These are phyloP conservation scores for Botryotinia calthae DNA, from an alignment of 2,329 filamentous ascomycete species.

Conservation along the genomic window DNA sequence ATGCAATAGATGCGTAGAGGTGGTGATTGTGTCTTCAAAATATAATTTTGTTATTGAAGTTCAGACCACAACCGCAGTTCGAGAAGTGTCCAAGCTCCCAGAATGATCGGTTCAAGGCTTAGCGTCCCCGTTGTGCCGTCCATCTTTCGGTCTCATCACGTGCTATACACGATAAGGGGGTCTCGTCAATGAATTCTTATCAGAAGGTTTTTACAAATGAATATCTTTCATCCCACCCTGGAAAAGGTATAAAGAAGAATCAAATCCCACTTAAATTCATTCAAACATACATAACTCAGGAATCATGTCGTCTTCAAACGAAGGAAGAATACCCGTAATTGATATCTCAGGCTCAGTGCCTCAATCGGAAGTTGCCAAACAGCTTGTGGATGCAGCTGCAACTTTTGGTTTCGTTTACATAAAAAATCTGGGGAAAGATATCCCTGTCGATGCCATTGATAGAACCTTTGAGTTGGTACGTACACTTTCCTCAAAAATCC, in stretches of 20 bases:
- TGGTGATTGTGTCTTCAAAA: background rate
- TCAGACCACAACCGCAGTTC: conserved; percentile 11
- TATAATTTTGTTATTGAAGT: background rate
- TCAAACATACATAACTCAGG: background rate
- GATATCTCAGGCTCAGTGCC: conserved; percentile 64
- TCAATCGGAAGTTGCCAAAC: conserved; percentile 58
- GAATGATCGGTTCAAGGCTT: background rate
- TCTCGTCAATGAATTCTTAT: background rate
- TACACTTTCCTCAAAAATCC: conserved; percentile 41
- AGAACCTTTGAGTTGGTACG: conserved; percentile 74
- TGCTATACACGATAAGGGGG: background rate
- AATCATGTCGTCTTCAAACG: conserved; percentile 15
- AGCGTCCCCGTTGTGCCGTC: background rate
- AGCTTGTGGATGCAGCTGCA: conserved; percentile 75
- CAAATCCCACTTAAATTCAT: background rate
- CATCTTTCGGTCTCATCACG: background rate
- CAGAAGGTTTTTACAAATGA: background rate
- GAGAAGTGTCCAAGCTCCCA: conserved; percentile 2
- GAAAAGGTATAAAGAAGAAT: background rate
- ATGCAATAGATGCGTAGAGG: background rate
- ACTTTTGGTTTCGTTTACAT: conserved; percentile 90
- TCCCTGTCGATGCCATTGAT: conserved; percentile 64
- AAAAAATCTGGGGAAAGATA: conserved; percentile 67
- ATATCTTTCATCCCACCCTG: conserved; percentile 2
- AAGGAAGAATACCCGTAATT: conserved; percentile 68